phyloP scores from a whole-genome alignment of 2,329 filamentous ascomycete species.

The Xylariaceae sp. region DNA sequence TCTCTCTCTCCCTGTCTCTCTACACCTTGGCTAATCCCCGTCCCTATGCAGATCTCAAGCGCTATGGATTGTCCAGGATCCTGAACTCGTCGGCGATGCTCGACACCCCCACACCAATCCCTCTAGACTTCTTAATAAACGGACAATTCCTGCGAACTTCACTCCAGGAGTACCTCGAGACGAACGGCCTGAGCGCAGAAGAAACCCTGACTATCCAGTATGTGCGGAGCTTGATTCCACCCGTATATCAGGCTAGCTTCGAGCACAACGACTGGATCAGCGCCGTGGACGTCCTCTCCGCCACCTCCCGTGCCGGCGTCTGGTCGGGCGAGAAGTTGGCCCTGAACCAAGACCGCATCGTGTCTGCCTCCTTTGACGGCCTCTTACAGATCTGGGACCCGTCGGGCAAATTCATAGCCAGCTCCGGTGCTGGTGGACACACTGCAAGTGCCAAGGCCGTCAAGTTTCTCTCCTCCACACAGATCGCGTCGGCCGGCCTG shows the following conservation, averaged over 20 bases:
- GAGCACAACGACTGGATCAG: constrained; percentile 98
- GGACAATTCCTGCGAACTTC: constrained; percentile 85
- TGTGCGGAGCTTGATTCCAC: constrained; percentile 84
- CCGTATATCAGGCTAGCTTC: constrained; percentile 83
- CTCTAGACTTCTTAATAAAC: constrained; percentile 93
- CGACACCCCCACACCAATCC: constrained; percentile 59
- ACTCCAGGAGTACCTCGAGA: constrained; percentile 82
- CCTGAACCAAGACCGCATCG: constrained; percentile 61
- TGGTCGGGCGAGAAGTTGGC: constrained; percentile 48
- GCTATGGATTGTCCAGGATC: constrained; percentile 65
- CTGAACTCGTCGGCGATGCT: constrained; percentile 70
- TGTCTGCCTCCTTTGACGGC: constrained; percentile 94
- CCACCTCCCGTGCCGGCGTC: constrained; percentile 53
- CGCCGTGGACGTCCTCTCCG: constrained; percentile 73
- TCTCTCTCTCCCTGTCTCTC: not conserved
- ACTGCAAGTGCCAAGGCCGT: constrained; percentile 73
- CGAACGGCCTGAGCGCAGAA: constrained; percentile 84
- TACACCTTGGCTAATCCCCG: no score
- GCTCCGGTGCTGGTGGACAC: constrained; percentile 60
- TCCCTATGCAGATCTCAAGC: constrained; percentile 52
- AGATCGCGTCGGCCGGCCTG: constrained; percentile 76
- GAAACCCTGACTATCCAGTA: constrained; percentile 86
- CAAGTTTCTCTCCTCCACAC: constrained; percentile 71
- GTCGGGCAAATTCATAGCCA: constrained; percentile 77
- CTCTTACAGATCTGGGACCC: constrained; percentile 84